Conservation (phyloP, 176 grass and related monocot species). For the Thinopyrum elongatum region DNA sequence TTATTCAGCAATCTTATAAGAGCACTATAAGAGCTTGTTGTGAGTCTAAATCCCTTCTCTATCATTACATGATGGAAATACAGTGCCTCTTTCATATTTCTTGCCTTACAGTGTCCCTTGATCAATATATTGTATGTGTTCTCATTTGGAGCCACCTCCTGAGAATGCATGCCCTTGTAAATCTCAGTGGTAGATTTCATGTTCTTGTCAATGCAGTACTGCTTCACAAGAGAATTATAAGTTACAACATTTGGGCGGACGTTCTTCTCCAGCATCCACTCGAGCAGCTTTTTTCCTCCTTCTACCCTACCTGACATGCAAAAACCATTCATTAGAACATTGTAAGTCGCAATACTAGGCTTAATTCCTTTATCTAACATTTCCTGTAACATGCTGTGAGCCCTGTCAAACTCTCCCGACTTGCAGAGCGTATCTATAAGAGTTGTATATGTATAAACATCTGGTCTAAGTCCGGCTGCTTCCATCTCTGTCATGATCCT, state of each 20-base stretch:
- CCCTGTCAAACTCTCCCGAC: slow-evolving; percentile 63
- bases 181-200: slow-evolving; percentile 82
- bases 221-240: slow-evolving; percentile 91
- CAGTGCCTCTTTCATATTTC: slow-evolving; percentile 90
- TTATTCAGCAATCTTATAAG: slow-evolving; percentile 78
- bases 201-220: slow-evolving; percentile 71
- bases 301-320: slow-evolving; percentile 77
- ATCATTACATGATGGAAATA: slow-evolving; percentile 84
- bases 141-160: slow-evolving; percentile 55
- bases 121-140: slow-evolving; percentile 96
- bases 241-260: slow-evolving; percentile 61
- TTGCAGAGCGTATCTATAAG: slow-evolving; percentile 87
- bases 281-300: slow-evolving; percentile 70
- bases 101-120: slow-evolving; percentile 79
- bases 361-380: slow-evolving; percentile 94
- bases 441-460: slow-evolving; percentile 93
- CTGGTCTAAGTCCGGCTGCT: slow-evolving; percentile 48
- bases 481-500: slow-evolving; percentile 88
- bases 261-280: slow-evolving; percentile 86
- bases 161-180: slow-evolving; percentile 66
- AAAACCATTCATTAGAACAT: slow-evolving; percentile 96
- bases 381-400: slow-evolving; percentile 67
- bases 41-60: slow-evolving; percentile 69
- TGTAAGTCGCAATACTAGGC: slow-evolving; percentile 87
- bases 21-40: slow-evolving; percentile 60